Evolutionary conservation across 1,139 yeast genomes (phyloP), one percentile per base, ranked within the genome.

Genomic region (Yamadazyma sp.): DNA sequence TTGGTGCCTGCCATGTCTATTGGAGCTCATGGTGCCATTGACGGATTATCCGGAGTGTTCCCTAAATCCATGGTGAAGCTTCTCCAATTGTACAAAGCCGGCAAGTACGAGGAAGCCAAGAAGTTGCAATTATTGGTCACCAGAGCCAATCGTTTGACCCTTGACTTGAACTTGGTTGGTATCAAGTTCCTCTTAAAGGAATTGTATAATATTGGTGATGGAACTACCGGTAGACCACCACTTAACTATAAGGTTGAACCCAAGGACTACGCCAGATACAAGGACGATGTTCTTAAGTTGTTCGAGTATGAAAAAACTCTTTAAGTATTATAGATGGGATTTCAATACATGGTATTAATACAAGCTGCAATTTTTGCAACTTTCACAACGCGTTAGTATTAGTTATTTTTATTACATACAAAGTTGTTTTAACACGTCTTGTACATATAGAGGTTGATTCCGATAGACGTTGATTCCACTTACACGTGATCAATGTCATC

Each of bases 11-110:
- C 73, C 6, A 49, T 70, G 37, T 44, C 67, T 1, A 66, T 69
- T 25, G 76, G 76, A 18, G 58, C 62, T 35, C 57, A 56, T 41
- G 78, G 77, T 30, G 65, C 77, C 20, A 67, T 73, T 45, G 78
- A 73, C 48, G 78, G 77, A 17, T 52, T 72, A 32, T 61, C 73
- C 30, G 70, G 67, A 33, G 56, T 67, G n/a, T 67, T 69, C 48
- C 73, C 73, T 20, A 67, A 64, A 38, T 46, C 59, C 3, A 59
- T 66, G 62, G 66, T 68, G 34, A 57, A 62, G 42, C 54, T 73
- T 31, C 67, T 51, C 44, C 37, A 48, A 2, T 48, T 62, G 27
- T 56, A 43, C 38, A 52, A 59, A 18, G 46, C 47, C 9, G 65
- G 64, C 15, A 53, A 68, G 38, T 33, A 47, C 31, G 59, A 61